Percentiles rank a stretch among this genome's conserved stretches.
Evolutionary conservation across 2,329 filamentous ascomycete genomes (phyloP).

Genomic region (Monosporascus sp.): DNA sequence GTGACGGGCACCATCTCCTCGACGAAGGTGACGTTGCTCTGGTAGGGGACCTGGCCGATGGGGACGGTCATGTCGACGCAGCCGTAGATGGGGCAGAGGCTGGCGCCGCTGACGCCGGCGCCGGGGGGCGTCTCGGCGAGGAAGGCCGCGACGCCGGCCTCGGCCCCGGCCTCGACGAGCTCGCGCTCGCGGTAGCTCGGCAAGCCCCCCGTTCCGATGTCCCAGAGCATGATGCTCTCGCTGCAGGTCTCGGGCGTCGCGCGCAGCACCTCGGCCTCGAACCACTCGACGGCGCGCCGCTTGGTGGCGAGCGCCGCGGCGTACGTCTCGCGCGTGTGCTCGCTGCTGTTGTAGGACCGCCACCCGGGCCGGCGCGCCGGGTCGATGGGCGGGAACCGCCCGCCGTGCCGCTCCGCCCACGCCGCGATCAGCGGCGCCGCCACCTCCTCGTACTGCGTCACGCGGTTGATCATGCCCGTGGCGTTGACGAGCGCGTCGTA

Average conservation of each 20-base stretch:
- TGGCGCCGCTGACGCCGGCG: constrained; percentile 26
- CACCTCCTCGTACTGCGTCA: constrained; percentile 27
- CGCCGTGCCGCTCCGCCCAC: constrained; percentile 28
- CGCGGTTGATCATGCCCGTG: constrained; percentile 24
- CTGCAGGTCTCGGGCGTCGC: constrained; percentile 31
- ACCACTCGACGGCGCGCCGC: constrained; percentile 29
- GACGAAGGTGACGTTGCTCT: constrained; percentile 31
- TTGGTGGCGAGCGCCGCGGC: constrained; percentile 22
- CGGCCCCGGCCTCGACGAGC: constrained; percentile 18
- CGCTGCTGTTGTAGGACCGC: constrained; percentile 20
- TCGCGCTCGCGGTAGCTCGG: constrained; percentile 31
- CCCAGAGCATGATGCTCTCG: constrained; percentile 34
- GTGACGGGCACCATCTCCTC: constrained; percentile 37
- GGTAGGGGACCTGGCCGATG: constrained; percentile 35
- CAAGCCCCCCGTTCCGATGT: constrained; percentile 35
- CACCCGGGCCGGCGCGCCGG: constrained; percentile 25
- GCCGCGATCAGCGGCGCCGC: constrained; percentile 25
- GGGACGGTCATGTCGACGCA: constrained; percentile 36
- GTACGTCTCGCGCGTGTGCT: constrained; percentile 16
- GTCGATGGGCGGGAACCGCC: constrained; percentile 34
- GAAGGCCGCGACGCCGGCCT: constrained; percentile 24
- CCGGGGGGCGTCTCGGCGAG: constrained; percentile 24
- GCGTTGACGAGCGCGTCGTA: constrained; percentile 20
- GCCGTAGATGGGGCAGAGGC: constrained; percentile 30
- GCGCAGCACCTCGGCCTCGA: constrained; percentile 30